Percentiles rank a stretch among this genome's conserved stretches.
These are phyloP conservation scores for Candida glucosophila DNA, from an alignment of 1,139 yeast species.

Conservation along the genomic window DNA sequence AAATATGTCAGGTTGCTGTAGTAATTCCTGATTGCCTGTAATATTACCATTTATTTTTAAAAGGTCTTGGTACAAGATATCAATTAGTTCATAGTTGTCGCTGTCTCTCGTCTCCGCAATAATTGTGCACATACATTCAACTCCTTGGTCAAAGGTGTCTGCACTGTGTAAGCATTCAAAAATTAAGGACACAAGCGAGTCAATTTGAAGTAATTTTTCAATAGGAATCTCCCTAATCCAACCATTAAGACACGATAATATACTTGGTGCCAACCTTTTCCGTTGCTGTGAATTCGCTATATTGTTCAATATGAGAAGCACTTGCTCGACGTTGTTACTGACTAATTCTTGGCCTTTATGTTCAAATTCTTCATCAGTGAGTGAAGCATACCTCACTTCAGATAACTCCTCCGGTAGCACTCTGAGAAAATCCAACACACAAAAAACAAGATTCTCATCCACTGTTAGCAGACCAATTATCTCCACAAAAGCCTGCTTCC, in stretches of 20 bases:
- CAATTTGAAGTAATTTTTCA: slow-evolving; percentile 52
- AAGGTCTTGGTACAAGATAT: slow-evolving; percentile 61
- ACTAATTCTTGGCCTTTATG: slow-evolving; percentile 56
- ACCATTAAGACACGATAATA: slow-evolving; percentile 72
- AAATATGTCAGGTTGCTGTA: slow-evolving; percentile 63
- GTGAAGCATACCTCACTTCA: slow-evolving; percentile 67
- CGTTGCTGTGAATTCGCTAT: slow-evolving; percentile 24
- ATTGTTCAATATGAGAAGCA: slow-evolving; percentile 52
- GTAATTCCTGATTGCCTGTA: slow-evolving; percentile 17
- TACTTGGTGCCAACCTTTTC: slow-evolving; percentile 20
- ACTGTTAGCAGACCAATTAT: slow-evolving; percentile 44
- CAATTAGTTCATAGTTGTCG: slow-evolving; percentile 50
- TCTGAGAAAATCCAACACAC: slow-evolving; percentile 64
- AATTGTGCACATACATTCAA: slow-evolving; percentile 76
- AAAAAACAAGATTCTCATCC: slow-evolving; percentile 12
- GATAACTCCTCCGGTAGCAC: slow-evolving; percentile 87
- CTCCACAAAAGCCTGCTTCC: slow-evolving; percentile 70
- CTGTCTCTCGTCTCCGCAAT: slow-evolving; percentile 76
- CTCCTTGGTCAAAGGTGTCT: slow-evolving; percentile 74
- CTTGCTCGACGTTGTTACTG: slow-evolving; percentile 58
- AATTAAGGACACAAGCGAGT: slow-evolving; percentile 58
- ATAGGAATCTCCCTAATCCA: slow-evolving; percentile 87
- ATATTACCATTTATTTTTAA: slow-evolving; percentile 50
- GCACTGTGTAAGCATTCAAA: slow-evolving; percentile 60
- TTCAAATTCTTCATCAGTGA: slow-evolving; percentile 75